Evolutionary conservation across 148 eudicot species (phyloP).

Genomic region (Chenopodium quinoa): DNA sequence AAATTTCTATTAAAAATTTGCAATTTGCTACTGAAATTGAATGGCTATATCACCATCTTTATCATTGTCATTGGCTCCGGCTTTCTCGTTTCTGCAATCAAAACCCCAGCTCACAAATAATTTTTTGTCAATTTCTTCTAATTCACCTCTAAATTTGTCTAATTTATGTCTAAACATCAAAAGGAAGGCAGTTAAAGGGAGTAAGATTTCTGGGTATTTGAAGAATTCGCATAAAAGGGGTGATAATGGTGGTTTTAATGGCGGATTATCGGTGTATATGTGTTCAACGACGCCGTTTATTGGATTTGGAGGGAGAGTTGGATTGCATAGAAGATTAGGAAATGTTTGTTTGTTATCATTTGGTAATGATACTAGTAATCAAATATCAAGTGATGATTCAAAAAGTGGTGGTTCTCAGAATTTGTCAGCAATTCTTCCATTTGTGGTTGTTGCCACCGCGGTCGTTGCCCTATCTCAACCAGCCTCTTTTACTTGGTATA

Average conservation of each 20-base stretch:
- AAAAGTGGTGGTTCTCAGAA: conserved; percentile 55
- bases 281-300: conserved; percentile 68
- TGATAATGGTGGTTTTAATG: conserved; percentile 21
- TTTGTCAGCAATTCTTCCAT: conserved; percentile 79
- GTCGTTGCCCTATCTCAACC: conserved; percentile 81
- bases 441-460: conserved; percentile 88
- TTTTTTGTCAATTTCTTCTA: background rate
- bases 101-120: conserved; percentile 31
- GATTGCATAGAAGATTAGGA: conserved; percentile 67
- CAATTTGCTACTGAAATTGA: background rate
- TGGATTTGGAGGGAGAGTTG: conserved; percentile 76
- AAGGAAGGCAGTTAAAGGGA: background rate
- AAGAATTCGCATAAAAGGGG: conserved; percentile 10
- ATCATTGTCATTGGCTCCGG: background rate
- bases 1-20: background rate
- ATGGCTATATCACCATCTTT: conserved; percentile 15
- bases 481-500: conserved; percentile 79
- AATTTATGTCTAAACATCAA: conserved; percentile 3
- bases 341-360: conserved; percentile 67
- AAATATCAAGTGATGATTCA: conserved; percentile 15
- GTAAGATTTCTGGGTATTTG: conserved; percentile 19
- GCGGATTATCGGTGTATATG: conserved; percentile 36
- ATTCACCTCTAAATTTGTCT: conserved; percentile 16
- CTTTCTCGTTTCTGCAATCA: conserved; percentile 24
- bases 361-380: conserved; percentile 31